Evolutionary conservation across 805 yeast genomes (phyloP).

Genomic region (Deakozyma indianensis): DNA sequence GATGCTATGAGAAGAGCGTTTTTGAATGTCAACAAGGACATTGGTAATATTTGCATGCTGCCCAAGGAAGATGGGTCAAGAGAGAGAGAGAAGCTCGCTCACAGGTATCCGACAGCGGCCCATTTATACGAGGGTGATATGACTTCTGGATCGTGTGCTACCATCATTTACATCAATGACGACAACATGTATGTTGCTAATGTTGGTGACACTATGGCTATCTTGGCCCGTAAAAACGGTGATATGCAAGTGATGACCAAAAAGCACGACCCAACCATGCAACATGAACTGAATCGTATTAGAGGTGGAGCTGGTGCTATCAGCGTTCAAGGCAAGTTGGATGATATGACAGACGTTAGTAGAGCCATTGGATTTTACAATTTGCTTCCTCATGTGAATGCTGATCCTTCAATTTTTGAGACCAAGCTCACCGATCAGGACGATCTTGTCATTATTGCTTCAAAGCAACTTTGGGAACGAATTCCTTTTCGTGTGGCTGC

Average conservation of each 20-base stretch:
- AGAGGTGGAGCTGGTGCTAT: slow-evolving; percentile 88
- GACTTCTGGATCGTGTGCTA: slow-evolving; percentile 70
- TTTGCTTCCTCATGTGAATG: slow-evolving; percentile 73
- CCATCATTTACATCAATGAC: slow-evolving; percentile 66
- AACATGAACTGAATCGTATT: slow-evolving; percentile 61
- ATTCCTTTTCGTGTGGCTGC: slow-evolving; percentile 76
- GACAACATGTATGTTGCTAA: slow-evolving; percentile 65
- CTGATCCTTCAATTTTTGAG: slow-evolving; percentile 68
- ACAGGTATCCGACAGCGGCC: slow-evolving; percentile 37
- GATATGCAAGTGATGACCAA: slow-evolving; percentile 59
- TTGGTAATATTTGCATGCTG: slow-evolving; percentile 34
- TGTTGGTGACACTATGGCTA: slow-evolving; percentile 79
- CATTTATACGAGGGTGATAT: slow-evolving; percentile 51
- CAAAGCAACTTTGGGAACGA: slow-evolving; percentile 73
- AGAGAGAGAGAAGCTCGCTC: slow-evolving; percentile 31
- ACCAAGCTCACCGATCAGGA: slow-evolving; percentile 51
- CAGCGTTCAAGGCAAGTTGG: slow-evolving; percentile 68
- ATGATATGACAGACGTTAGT: slow-evolving; percentile 69
- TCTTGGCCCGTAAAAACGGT: slow-evolving; percentile 69
- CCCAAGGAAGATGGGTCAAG: slow-evolving; percentile 17
- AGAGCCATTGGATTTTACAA: slow-evolving; percentile 88
- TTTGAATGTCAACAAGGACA: slow-evolving; percentile 63
- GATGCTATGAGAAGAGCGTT: slow-evolving; percentile 78
- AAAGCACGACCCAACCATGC: slow-evolving; percentile 76
- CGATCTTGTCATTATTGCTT: slow-evolving; percentile 68